phyloP scores from a whole-genome alignment of 148 eudicot species.

The Camellia granthamiana region DNA sequence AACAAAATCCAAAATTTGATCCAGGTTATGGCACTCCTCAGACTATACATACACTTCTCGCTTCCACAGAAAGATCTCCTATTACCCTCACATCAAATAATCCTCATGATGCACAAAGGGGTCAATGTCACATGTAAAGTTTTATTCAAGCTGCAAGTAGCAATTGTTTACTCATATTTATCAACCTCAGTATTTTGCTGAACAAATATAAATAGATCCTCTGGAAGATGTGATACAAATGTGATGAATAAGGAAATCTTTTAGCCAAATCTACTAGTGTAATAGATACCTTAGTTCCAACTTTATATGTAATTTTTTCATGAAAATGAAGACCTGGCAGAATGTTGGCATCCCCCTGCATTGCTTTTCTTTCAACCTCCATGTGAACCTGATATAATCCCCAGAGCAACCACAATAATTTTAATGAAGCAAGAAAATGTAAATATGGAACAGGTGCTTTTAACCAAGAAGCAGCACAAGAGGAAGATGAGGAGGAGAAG shows the following conservation, averaged over 20 bases:
- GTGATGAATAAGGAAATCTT: not conserved
- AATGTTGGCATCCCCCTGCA: slow-evolving; percentile 45
- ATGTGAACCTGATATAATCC: slow-evolving; percentile 73
- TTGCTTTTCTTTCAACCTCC: slow-evolving; percentile 87
- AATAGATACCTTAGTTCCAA: slow-evolving; percentile 73
- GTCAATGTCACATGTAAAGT: not conserved
- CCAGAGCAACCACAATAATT: not conserved
- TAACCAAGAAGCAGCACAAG: not conserved
- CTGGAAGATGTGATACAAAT: not conserved
- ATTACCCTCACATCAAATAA: too few species aligned
- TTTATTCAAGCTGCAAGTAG: not conserved
- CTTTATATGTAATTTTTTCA: slow-evolving; percentile 78
- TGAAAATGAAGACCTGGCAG: slow-evolving; percentile 43
- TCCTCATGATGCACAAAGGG: too few species aligned
- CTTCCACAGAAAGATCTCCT: too few species aligned
- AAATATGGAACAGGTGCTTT: not conserved
- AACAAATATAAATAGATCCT: too few species aligned
- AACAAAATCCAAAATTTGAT: too few species aligned
- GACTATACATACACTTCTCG: too few species aligned
- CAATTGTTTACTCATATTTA: not conserved
- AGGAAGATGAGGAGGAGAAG: not conserved
- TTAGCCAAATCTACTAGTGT: not conserved
- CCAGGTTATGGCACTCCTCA: too few species aligned
- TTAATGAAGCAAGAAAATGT: not conserved
- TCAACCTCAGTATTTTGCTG: not conserved